phyloP scores from a whole-genome alignment of 1,139 yeast species.

The Saccharomycopsis hybrid region DNA sequence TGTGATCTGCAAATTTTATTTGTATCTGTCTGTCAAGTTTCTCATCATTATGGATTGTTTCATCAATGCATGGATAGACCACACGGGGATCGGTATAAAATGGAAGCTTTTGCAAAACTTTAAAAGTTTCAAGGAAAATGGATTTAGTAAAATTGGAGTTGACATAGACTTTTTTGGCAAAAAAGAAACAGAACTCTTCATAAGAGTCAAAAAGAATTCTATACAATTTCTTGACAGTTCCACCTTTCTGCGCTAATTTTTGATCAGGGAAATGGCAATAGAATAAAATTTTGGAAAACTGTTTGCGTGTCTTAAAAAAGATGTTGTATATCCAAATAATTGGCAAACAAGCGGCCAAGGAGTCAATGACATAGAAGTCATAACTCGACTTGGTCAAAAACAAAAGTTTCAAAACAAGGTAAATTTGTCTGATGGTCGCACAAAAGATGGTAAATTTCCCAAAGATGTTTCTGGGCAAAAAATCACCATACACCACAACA shows the following conservation, averaged over 20 bases:
- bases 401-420: conserved; percentile 44
- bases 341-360: conserved; percentile 81
- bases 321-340: conserved; percentile 39
- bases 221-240: conserved; percentile 54
- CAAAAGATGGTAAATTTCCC: conserved; percentile 73
- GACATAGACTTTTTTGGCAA: conserved; percentile 76
- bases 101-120: conserved; percentile 24
- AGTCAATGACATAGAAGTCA: conserved; percentile 82
- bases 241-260: conserved; percentile 48
- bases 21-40: conserved; percentile 20
- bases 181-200: conserved; percentile 75
- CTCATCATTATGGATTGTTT: conserved; percentile 23
- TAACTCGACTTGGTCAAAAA: conserved; percentile 46
- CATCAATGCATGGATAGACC: conserved; percentile 83
- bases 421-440: conserved; percentile 79
- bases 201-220: conserved; percentile 74
- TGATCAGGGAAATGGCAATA: conserved; percentile 98
- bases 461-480: conserved; percentile 61
- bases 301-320: conserved; percentile 33
- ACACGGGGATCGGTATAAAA: conserved; percentile 50
- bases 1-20: conserved; percentile 22
- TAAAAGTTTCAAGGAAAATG: conserved; percentile 62
- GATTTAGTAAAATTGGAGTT: conserved; percentile 78
- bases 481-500: conserved; percentile 75
- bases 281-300: conserved; percentile 47